These are phyloP conservation scores for Alternaria gansuensis DNA, from an alignment of 2,329 filamentous ascomycete genomes.

Conservation along the genomic window DNA sequence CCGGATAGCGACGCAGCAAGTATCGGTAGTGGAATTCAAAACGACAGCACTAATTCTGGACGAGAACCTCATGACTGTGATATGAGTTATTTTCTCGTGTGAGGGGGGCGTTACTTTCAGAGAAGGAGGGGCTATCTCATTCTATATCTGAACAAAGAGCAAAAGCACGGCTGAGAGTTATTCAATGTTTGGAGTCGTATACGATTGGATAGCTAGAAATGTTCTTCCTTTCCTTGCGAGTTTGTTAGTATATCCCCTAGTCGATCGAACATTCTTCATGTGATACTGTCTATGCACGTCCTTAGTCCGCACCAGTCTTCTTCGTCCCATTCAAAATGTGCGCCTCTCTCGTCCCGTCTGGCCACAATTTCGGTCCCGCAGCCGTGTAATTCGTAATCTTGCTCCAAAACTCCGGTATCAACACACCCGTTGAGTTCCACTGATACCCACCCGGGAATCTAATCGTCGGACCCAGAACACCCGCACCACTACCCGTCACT, in stretches of 20 bases:
- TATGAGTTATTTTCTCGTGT: too few species aligned
- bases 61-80: too few species aligned
- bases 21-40: too few species aligned
- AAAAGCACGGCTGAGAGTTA: too few species aligned
- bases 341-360: constrained; percentile 22
- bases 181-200: too few species aligned
- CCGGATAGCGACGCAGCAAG: too few species aligned
- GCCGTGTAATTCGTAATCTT: constrained; percentile 35
- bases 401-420: constrained; percentile 42
- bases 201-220: too few species aligned
- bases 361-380: constrained; percentile 39
- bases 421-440: constrained; percentile 37
- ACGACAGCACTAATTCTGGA: too few species aligned
- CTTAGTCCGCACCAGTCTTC: constrained; percentile 19
- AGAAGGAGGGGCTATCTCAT: too few species aligned
- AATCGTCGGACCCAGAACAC: constrained; percentile 43
- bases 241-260: background rate
- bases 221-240: too few species aligned
- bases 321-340: constrained; percentile 23
- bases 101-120: too few species aligned
- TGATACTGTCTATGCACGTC: background rate
- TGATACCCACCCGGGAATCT: constrained; percentile 53
- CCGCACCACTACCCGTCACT: constrained; percentile 45
- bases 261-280: background rate
- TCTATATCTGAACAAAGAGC: too few species aligned